Percentiles rank a stretch among this genome's conserved stretches.
Evolutionary conservation across 257 asterid genomes (phyloP).

Genomic region (Salvia splendens): DNA sequence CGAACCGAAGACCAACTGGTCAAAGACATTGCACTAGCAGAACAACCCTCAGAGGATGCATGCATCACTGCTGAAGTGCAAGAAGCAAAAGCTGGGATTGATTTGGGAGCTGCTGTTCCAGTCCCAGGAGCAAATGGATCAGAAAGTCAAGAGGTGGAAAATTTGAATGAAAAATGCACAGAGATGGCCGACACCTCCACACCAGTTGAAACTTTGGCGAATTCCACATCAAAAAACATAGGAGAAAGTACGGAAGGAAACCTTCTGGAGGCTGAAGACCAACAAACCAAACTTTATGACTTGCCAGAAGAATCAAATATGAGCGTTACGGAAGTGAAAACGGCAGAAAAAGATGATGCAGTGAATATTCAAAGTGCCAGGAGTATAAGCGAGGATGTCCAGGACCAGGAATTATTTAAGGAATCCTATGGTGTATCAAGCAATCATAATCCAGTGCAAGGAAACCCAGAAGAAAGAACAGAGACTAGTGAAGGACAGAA

Average conservation of each 20-base stretch:
- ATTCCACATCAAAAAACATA: background rate
- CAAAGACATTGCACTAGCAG: background rate
- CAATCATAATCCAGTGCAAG: background rate
- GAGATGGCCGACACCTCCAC: constrained; percentile 24
- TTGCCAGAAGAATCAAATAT: constrained; percentile 13
- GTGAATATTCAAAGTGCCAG: constrained; percentile 17
- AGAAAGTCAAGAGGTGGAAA: constrained; percentile 26
- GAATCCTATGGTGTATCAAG: constrained; percentile 16
- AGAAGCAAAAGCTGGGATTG: constrained; percentile 22
- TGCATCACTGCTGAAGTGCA: constrained; percentile 13
- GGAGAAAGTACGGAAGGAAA: constrained; percentile 5
- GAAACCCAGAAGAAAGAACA: constrained; percentile 6
- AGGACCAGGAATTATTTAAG: constrained; percentile 29
- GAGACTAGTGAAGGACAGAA: constrained; percentile 23
- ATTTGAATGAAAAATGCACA: constrained; percentile 16
- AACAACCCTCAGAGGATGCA: no score
- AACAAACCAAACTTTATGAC: constrained; percentile 25
- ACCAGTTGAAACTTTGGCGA: constrained; percentile 10
- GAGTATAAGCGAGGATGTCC: background rate
- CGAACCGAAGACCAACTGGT: constrained; percentile 29
- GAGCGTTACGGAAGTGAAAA: constrained; percentile 20
- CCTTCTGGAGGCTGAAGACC: constrained; percentile 29
- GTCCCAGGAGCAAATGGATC: constrained; percentile 29
- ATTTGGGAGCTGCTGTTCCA: constrained; percentile 19
- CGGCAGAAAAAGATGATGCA: constrained; percentile 23